phyloP scores from a whole-genome alignment of 768 basidiomycete species.

The Pisolithus orientalis region DNA sequence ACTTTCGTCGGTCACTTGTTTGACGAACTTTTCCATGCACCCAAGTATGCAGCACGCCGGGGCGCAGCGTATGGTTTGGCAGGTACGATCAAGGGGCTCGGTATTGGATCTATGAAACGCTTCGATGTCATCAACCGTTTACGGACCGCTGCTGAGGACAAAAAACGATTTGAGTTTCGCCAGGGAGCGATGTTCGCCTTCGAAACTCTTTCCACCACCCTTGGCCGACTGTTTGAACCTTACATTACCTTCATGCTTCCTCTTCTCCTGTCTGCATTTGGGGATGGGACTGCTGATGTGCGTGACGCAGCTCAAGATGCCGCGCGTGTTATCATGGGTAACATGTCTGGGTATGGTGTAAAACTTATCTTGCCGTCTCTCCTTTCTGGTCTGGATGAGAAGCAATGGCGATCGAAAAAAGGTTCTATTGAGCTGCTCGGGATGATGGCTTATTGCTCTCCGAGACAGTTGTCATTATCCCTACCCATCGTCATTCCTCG shows the following conservation, averaged over 20 bases:
- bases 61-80: constrained; percentile 96
- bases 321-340: constrained; percentile 89
- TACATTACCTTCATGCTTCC: constrained; percentile 85
- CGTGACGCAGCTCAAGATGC: constrained; percentile 92
- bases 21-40: constrained; percentile 65
- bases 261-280: constrained; percentile 76
- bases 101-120: constrained; percentile 80
- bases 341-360: constrained; percentile 90
- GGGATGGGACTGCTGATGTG: constrained; percentile 81
- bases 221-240: constrained; percentile 91
- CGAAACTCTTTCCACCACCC: constrained; percentile 80
- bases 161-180: constrained; percentile 78
- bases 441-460: constrained; percentile 98
- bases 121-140: constrained; percentile 72
- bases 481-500: constrained; percentile 95
- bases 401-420: constrained; percentile 97
- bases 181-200: constrained; percentile 95
- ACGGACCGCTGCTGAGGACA: constrained; percentile 76
- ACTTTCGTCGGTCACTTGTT: constrained; percentile 72
- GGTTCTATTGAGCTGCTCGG: constrained; percentile 96
- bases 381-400: constrained; percentile 89
- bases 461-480: constrained; percentile 88
- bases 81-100: constrained; percentile 87
- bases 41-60: constrained; percentile 90
- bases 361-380: constrained; percentile 91